Conservation (phyloP, 345 rosid genomes). For the Eucalyptus tenuipes region DNA sequence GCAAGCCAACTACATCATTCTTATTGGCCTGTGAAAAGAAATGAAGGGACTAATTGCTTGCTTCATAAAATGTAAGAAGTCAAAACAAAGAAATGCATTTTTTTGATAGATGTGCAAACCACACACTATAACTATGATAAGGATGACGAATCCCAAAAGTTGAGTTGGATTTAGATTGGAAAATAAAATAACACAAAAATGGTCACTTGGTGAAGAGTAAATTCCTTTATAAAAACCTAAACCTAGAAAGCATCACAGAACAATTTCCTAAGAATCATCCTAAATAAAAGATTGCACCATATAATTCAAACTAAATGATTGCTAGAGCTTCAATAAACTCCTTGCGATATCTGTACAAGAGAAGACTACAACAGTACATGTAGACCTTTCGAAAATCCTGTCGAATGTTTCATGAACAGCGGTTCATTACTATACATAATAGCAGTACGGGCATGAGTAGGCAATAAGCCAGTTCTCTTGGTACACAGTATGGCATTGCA, state of each 20-base stretch:
- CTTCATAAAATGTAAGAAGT: neutral
- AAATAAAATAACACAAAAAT: neutral
- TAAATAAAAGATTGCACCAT: neutral
- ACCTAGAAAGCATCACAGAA: neutral
- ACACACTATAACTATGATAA: neutral
- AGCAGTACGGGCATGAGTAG: neutral
- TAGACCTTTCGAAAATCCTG: neutral
- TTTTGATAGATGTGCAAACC: neutral
- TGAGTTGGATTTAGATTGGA: neutral
- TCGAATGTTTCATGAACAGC: neutral
- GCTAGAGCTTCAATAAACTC: neutral
- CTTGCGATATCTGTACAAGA: neutral
- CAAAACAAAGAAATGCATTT: neutral
- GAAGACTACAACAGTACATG: neutral
- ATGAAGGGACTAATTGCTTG: neutral
- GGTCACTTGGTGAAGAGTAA: neutral
- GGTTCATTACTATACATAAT: neutral
- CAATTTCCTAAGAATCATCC: neutral
- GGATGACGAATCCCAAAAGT: neutral
- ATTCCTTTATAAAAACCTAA: neutral
- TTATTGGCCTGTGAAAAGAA: conserved; percentile 34
- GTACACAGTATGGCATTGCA: neutral
- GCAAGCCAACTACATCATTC: conserved; percentile 23
- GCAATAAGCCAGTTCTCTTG: neutral
- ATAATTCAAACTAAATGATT: neutral